Evolutionary conservation across 805 yeast genomes (phyloP), one percentile per base, ranked within the genome.

Genomic region (Candida railenensis): DNA sequence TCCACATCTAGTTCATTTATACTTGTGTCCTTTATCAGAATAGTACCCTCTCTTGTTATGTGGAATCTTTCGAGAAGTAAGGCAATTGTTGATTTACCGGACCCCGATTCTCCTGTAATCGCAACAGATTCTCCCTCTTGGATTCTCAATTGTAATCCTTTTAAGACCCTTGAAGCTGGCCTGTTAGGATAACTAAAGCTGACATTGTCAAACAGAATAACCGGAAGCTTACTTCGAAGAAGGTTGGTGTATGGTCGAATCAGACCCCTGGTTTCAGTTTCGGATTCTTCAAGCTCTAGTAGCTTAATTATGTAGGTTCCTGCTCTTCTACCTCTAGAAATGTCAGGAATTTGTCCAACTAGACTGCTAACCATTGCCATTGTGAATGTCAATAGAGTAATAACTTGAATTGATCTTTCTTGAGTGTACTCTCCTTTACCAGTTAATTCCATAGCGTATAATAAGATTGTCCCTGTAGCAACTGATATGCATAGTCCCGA

Each of bases 71-170:
- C 63, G 0, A 91, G 51, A 11, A 91, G 54, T 1, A 75, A 69
- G 0, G 81, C 65, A 1, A 92, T 50, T 0, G 98, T 89, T 0
- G 97, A 86, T 63, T 94, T 94, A 0, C 99, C 99, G 12, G 85
- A 77, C 0, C 99, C 99, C 1, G 97, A 88, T 32, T 78, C 81
- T 0, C 99, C 99, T 2, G 84, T 80, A 1, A 94, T 63, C 0
- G 88, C 94, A 18, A 86, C 69, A 0, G 78, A 69, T 46, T 81
- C 79, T 16, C 80, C 78, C 9, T 66, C 54, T 0, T 56, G 22
- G 1, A 91, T 59, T 0, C 48, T 37, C 28, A 85, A 65, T 8
- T 63, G 61, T 4, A 87, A 53, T 25, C 73, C 54, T 1, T 67
- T 62, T 28, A 85, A 68, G 2, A 77, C 55, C 2, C 46, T 46